Base-by-base conservation (phyloP, 805 yeast species). In the Priceomyces castillae region DNA sequence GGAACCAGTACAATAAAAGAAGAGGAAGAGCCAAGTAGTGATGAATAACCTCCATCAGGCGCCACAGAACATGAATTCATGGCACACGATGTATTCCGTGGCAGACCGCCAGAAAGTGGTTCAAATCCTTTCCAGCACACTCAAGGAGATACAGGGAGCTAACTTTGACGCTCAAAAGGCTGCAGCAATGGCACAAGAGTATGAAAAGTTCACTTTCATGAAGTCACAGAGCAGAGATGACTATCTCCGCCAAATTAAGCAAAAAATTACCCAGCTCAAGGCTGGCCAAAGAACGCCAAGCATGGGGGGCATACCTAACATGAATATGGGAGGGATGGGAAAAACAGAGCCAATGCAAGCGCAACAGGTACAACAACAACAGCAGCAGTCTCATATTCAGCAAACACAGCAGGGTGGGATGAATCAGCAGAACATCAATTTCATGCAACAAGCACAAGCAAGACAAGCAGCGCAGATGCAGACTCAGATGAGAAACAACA, bases 201-300 rank as follows among this genome's bases (percentile, higher is more conserved):
- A 82, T 51, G 94, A 85, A 57, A 77, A 80, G 46, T 79, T 73
- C 51, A 77, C 88, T 18, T 84, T 74, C 57, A 71, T 74, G 43
- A 80, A 80, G 44, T 72, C 87, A 10, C 71, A 73, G 7, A 68
- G 78, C 16, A 78, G 80, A 50, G 78, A 76, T 41, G 82, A 81
- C 47, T 85, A 85, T 55, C 71, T 57, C 58, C 66, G 56, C 52
- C 61, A 68, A 47, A 70, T 60, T 57, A 69, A 61, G 52, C 66
- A 62, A 48, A 68, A 72, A 57, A 56, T 70, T 45, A 52, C 62
- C 30, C 69, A 65, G 51, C 57, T 67, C 42, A 56, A 59, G 42
- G 46, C 43, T 35, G 56, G 58, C 12, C 39, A 49, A 15, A 46
- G 59, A 48, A 48, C 46, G 43, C 20, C 37, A 26, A 28, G 14